Evolutionary conservation across 495 filamentous ascomycete species (phyloP), one percentile per base, ranked within the genome.

Genomic region (Neurospora tetraspora): DNA sequence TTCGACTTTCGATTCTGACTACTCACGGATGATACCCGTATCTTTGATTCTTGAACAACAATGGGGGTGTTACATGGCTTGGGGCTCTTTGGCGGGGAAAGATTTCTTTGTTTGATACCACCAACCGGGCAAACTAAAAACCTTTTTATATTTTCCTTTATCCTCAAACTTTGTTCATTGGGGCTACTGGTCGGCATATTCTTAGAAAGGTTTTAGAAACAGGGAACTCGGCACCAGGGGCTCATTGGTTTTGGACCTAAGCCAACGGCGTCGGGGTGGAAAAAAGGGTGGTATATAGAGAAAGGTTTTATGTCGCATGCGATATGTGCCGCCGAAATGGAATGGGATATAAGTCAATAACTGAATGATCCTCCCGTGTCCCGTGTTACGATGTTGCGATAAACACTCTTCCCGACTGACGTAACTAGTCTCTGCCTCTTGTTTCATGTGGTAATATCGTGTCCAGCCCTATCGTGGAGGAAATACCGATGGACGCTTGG

Each of bases 101-200:
- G 43, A 38, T 23, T 16, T 36, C 14, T 38, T 47, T 73, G 47
- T 74, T 73, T 74, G 75, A 77, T 71, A 78, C 77, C 74, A 74
- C 69, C n/a, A 34, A 34, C 53, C 11, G 12, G 53, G 14, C 53
- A 61, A 34, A 14, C 5, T 14, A 16, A 34, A 72, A 38, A 42
- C 9, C 40, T 53, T 45, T 68, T 38, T 71, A n/a, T 47, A n/a
- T 27, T 45, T 59, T 69, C 38, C 39, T 69, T 31, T 61, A 61
- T 61, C 53, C 53, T 31, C 53, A 61, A 12, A 34, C 27, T 47
- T 69, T 73, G 45, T 59, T 38, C 45, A 72, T 69, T 68, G 78
- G 72, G 74, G 53, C 71, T 78, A 74, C 75, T 78, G 75, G 78
- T 53, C 75, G 77, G 78, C 75, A 76, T 74, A 70, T 73, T 73